These are phyloP conservation scores for Wallacemonas sp. DNA, from an alignment of 208 protist species.

Conservation along the genomic window DNA sequence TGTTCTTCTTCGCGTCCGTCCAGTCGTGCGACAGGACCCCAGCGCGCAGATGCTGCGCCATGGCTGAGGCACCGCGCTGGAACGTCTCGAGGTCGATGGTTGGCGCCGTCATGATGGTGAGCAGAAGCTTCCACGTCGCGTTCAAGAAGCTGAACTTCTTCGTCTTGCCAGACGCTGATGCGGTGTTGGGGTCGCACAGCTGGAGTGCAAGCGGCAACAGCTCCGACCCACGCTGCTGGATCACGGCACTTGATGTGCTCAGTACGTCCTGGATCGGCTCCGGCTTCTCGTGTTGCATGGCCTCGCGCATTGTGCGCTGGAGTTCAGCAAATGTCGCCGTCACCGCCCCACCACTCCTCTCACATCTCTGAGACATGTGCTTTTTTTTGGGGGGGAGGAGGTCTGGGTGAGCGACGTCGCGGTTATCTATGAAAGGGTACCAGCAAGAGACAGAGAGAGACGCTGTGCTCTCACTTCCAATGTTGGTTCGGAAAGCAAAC, in stretches of 20 bases:
- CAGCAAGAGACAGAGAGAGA: too few relatives aligned
- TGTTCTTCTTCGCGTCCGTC: constrained; percentile 53
- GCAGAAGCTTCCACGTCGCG: constrained; percentile 68
- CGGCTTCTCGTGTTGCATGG: constrained; percentile 3
- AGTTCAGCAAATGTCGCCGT: background rate
- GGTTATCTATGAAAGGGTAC: too few relatives aligned
- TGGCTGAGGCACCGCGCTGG: constrained; percentile 34
- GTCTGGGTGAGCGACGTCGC: too few relatives aligned
- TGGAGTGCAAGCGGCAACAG: constrained; percentile 43
- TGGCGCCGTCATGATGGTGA: constrained; percentile 36
- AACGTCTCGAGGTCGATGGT: constrained; percentile 25
- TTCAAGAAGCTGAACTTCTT: constrained; percentile 57
- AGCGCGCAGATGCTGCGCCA: constrained; percentile 61
- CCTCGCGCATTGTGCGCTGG: constrained; percentile 7
- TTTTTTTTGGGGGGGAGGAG: too few relatives aligned
- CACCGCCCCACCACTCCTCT: background rate
- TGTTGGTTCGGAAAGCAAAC: too few relatives aligned
- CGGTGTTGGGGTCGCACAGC: constrained; percentile 41
- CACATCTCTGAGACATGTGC: background rate
- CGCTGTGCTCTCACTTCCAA: too few relatives aligned
- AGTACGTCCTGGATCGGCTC: background rate
- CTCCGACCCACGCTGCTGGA: constrained; percentile 24
- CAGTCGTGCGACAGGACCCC: constrained; percentile 78
- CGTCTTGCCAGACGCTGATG: background rate
- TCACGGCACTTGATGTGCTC: background rate